A percentile compares a stretch with the other conserved stretches of the same genome.
Conservation (phyloP, 306 rosid species). For the Dicorynia guianensis region DNA sequence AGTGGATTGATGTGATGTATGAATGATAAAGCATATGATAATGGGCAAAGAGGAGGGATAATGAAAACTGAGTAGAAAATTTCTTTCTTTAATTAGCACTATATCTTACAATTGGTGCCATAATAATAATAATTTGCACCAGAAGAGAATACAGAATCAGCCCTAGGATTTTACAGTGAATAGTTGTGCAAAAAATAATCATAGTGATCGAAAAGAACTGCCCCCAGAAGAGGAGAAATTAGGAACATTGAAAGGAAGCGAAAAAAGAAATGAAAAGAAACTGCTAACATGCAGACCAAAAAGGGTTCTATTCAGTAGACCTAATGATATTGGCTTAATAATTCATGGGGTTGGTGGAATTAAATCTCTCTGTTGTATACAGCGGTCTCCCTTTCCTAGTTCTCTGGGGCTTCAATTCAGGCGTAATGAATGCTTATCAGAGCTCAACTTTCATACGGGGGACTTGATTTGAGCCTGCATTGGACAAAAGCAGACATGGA, state of each 20-base stretch:
- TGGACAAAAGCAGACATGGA: neutral
- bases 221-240: conserved; percentile 50
- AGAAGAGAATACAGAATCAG: conserved; percentile 57
- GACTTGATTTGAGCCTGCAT: conserved; percentile 74
- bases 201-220: conserved; percentile 33
- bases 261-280: conserved; percentile 6
- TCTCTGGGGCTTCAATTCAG: conserved; percentile 53
- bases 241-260: conserved; percentile 45
- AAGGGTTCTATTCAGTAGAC: conserved; percentile 52
- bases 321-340: conserved; percentile 55
- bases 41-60: conserved; percentile 38
- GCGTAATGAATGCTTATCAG: conserved; percentile 58
- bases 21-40: conserved; percentile 48
- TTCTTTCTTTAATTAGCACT: conserved; percentile 63
- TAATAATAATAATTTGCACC: conserved; percentile 59
- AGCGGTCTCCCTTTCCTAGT: conserved; percentile 50
- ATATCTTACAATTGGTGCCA: conserved; percentile 76
- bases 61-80: conserved; percentile 42
- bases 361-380: conserved; percentile 73
- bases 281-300: conserved; percentile 43
- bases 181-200: conserved; percentile 42
- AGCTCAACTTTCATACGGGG: conserved; percentile 75
- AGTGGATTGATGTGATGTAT: conserved; percentile 51
- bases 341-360: conserved; percentile 58
- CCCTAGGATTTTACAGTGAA: conserved; percentile 78